These are phyloP conservation scores for Lichtheimia ramosa DNA, from an alignment of 371 early-diverging fungal species.

Conservation along the genomic window DNA sequence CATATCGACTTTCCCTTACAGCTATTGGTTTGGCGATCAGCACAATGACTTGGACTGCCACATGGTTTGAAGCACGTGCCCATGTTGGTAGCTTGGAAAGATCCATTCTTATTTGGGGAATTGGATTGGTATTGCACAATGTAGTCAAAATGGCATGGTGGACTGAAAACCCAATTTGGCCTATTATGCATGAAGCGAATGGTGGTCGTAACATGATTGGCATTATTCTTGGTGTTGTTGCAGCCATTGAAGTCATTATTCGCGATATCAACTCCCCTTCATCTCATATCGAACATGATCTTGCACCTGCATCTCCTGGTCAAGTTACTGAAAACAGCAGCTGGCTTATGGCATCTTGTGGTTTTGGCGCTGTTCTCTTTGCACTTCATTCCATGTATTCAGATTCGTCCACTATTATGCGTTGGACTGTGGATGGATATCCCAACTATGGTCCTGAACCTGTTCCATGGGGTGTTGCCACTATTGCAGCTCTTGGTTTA, in stretches of 20 bases:
- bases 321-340: slow-evolving; percentile 17
- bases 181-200: slow-evolving; percentile 71
- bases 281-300: slow-evolving; percentile 6
- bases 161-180: slow-evolving; percentile 82
- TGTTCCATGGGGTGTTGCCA: slow-evolving; percentile 74
- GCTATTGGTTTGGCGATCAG: slow-evolving; percentile 62
- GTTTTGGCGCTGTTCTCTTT: slow-evolving; percentile 71
- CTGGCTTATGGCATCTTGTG: slow-evolving; percentile 57
- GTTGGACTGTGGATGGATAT: slow-evolving; percentile 79
- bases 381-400: slow-evolving; percentile 74
- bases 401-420: slow-evolving; percentile 72
- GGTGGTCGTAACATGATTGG: slow-evolving; percentile 74
- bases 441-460: slow-evolving; percentile 77
- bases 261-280: slow-evolving; percentile 27
- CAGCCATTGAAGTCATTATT: slow-evolving; percentile 53
- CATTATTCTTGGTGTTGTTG: slow-evolving; percentile 60
- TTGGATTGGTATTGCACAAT: slow-evolving; percentile 68
- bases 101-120: slow-evolving; percentile 61
- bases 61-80: slow-evolving; percentile 56
- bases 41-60: slow-evolving; percentile 58
- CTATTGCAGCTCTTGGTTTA: slow-evolving; percentile 58
- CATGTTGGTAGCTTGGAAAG: slow-evolving; percentile 61
- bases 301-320: slow-evolving; percentile 9
- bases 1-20: slow-evolving; percentile 58
- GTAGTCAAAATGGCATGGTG: slow-evolving; percentile 76